Conservation (phyloP, 306 rosid species). For the Malus asiatica region DNA sequence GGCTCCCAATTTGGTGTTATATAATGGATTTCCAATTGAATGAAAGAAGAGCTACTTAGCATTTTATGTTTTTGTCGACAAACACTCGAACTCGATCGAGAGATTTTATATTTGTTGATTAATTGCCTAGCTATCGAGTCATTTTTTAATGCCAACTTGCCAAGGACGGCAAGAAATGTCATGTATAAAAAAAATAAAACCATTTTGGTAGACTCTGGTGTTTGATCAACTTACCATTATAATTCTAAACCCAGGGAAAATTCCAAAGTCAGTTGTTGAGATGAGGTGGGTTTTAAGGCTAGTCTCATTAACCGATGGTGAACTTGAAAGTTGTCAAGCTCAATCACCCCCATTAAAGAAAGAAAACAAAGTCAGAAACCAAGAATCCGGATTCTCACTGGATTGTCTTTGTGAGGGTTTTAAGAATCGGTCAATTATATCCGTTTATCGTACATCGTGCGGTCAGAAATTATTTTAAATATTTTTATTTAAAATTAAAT, state of each 20-base stretch:
- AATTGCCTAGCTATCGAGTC: background rate
- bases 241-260: too few species aligned
- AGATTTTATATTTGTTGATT: background rate
- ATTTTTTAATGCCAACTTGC: background rate
- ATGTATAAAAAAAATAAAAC: too few species aligned
- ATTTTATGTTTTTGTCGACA: background rate
- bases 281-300: too few species aligned
- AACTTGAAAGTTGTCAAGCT: too few species aligned
- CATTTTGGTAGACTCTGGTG: too few species aligned
- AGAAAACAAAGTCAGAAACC: too few species aligned
- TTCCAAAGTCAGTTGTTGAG: too few species aligned
- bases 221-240: too few species aligned
- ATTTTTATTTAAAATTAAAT: too few species aligned
- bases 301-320: too few species aligned
- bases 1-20: background rate
- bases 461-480: too few species aligned
- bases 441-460: accelerated
- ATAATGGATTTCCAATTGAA: background rate
- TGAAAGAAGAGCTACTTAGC: background rate
- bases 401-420: accelerated
- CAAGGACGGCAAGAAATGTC: background rate
- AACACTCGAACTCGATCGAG: background rate
- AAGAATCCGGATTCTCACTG: accelerated
- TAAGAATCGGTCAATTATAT: accelerated
- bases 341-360: too few species aligned